Evolutionary conservation across 768 basidiomycete genomes (phyloP).

Genomic region (Kwoniella europaea): DNA sequence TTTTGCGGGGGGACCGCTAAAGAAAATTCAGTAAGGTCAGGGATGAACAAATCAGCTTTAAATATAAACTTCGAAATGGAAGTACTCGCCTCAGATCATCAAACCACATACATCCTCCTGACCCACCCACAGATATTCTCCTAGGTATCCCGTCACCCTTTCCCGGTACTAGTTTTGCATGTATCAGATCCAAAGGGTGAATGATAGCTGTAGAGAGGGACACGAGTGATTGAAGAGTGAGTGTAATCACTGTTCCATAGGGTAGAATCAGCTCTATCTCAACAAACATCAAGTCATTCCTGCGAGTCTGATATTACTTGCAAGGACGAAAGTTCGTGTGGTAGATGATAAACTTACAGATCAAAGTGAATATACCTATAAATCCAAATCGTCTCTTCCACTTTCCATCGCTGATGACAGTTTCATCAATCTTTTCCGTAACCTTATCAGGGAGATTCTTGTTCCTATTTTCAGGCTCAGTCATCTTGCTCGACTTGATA

Average conservation of each 20-base stretch:
- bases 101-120: constrained; percentile 12
- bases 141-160: constrained; percentile 2
- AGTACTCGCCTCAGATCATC: neutral
- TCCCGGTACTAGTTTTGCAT: neutral
- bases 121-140: neutral
- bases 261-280: neutral
- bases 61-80: too few species aligned
- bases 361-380: neutral
- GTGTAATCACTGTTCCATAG: neutral
- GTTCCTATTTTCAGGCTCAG: neutral
- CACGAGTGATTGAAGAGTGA: neutral
- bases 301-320: too few species aligned
- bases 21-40: too few species aligned
- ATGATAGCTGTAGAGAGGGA: constrained; percentile 1
- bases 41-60: too few species aligned
- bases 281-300: neutral
- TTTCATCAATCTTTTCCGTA: neutral
- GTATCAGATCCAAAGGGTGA: neutral
- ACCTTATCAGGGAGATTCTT: neutral
- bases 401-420: too few species aligned
- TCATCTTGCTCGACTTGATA: neutral
- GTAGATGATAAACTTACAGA: neutral
- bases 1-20: neutral
- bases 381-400: neutral
- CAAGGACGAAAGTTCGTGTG: neutral